Percentiles rank a stretch among this genome's conserved stretches.
Conservation (phyloP, 2,329 filamentous ascomycete species). For the Colletotrichum melonis region DNA sequence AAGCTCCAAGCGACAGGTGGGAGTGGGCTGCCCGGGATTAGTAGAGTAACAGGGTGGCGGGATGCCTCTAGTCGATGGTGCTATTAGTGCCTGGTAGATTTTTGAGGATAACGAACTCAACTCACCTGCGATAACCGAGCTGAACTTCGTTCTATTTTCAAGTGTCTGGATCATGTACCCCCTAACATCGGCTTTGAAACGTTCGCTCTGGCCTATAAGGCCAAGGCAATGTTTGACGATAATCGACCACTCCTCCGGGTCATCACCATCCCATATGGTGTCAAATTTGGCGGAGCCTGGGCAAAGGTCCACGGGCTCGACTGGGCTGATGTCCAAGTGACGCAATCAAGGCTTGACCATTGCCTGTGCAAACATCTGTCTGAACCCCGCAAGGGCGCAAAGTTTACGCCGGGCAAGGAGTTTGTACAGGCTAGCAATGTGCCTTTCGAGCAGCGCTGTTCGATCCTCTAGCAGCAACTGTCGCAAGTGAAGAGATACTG, state of each 20-base stretch:
- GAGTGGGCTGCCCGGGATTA: too few species aligned
- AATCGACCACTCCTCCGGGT: not conserved
- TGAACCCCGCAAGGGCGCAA: not conserved
- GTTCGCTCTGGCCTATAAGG: not conserved
- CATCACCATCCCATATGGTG: too few species aligned
- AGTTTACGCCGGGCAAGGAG: not conserved
- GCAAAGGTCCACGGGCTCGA: too few species aligned
- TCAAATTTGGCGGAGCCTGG: too few species aligned
- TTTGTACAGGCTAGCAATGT: constrained; percentile 9
- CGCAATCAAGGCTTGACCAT: constrained; percentile 28
- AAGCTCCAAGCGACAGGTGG: too few species aligned
- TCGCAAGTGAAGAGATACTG: constrained; percentile 11
- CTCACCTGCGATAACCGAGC: constrained; percentile 2
- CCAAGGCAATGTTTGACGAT: not conserved
- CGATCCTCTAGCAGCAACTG: constrained; percentile 19
- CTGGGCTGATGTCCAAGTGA: not conserved
- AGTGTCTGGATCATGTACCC: constrained; percentile 6
- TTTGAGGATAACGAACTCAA: too few species aligned
- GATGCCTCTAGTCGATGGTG: not conserved
- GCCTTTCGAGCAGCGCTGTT: not conserved
- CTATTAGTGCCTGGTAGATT: not conserved
- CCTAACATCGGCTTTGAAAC: constrained; percentile 2
- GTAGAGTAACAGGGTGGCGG: too few species aligned
- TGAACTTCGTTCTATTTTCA: constrained; percentile 1
- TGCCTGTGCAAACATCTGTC: constrained; percentile 9